Base-by-base conservation (phyloP, 768 basidiomycete species). In the Tephrocybe sp. region DNA sequence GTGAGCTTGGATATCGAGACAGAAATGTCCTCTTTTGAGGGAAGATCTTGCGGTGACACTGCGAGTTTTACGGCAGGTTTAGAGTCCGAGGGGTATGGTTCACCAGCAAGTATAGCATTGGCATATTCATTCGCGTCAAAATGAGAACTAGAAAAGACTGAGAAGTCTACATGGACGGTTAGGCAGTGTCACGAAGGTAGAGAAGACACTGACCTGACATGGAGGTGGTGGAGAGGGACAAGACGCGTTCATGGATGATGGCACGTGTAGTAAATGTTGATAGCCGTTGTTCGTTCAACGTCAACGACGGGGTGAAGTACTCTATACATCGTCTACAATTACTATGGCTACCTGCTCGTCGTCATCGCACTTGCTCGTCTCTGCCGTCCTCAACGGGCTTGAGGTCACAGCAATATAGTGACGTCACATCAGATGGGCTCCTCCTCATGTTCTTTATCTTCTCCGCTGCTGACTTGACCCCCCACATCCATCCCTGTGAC, bases 41-140 rank as follows among this genome's bases (percentile, higher is more conserved):
- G 73, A 6, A 79, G 78, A 42, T 84, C 82, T 21, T 79, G 73
- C 0, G 67, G 62, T 12, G 73, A 57, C 9, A 64, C 58, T 22
- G 58, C 47, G 22, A 64, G 54, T 55, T 69, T 72, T 50, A 66
- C 61, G 24, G 64, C 6, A 18, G 54, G 47, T 58, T 67, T 68
- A 65, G 61, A 49, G 67, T 61, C 49, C 12, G 76, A 66, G 11
- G 84, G 79, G 63, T 95, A 92, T 0, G 83, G 64, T 57, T 93
- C 87, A 21, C 91, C 89, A 4, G 93, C 87, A 19, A 98, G 78
- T 46, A 96, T 80, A 13, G 91, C 84, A 65, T 94, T 94, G 2
- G 95, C 95, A 64, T 95, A 97, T 34, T 89, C 87, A 61, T 90
- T 88, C 13, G 91, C 77, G 64, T 96, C 87, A 65, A 98, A 98